These are phyloP conservation scores for Petunia hybrid DNA, from an alignment of 305 asterid species.

Conservation along the genomic window DNA sequence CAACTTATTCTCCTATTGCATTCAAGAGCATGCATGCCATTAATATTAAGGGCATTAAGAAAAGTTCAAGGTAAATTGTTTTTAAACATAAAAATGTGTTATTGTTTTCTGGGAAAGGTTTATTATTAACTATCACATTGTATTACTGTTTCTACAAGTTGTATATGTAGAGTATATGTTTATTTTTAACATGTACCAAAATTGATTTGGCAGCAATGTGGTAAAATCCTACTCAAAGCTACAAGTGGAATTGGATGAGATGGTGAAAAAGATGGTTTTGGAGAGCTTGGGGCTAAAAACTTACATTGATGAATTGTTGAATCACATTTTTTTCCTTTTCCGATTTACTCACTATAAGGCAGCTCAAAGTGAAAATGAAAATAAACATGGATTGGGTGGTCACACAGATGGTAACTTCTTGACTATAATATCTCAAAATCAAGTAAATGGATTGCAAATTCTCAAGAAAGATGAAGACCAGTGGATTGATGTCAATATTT, in stretches of 20 bases:
- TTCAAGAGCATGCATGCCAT: too few relatives aligned
- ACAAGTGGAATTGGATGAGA: constrained; percentile 24
- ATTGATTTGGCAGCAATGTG: background rate
- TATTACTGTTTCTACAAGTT: too few relatives aligned
- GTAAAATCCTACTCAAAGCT: constrained; percentile 12
- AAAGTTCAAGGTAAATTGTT: too few relatives aligned
- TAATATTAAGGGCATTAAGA: too few relatives aligned
- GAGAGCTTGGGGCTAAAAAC: background rate
- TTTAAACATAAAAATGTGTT: too few relatives aligned
- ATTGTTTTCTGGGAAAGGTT: too few relatives aligned
- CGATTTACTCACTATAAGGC: background rate
- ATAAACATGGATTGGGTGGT: background rate
- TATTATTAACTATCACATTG: too few relatives aligned
- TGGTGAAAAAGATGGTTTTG: constrained; percentile 28
- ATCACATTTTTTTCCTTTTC: background rate
- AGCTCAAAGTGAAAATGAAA: background rate
- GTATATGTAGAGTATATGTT: too few relatives aligned
- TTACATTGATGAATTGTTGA: constrained; percentile 19
- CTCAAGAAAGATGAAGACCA: constrained; percentile 13
- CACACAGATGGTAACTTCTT: constrained; percentile 24
- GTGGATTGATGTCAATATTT: constrained; percentile 17
- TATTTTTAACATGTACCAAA: too few relatives aligned
- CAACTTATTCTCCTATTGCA: too few relatives aligned
- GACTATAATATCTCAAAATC: constrained; percentile 25
- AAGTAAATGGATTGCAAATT: constrained; percentile 30